These are phyloP conservation scores for Fusarium redolens DNA, from an alignment of 2,329 filamentous ascomycete genomes.

Conservation along the genomic window DNA sequence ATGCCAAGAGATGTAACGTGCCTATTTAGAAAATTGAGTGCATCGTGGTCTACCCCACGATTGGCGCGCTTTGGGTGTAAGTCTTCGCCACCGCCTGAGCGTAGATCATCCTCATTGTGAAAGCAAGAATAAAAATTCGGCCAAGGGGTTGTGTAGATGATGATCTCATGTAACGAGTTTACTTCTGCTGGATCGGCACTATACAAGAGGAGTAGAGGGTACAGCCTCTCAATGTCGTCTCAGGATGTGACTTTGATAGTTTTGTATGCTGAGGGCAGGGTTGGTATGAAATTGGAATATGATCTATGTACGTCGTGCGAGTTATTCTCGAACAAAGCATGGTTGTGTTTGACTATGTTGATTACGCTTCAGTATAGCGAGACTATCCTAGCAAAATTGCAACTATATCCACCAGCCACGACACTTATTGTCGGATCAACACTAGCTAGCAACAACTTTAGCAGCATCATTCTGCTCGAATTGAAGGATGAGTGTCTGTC, in stretches of 20 bases:
- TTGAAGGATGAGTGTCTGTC: not conserved
- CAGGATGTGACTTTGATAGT: not conserved
- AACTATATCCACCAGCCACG: not conserved
- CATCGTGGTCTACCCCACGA: not conserved
- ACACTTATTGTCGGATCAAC: not conserved
- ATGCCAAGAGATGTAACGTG: constrained; percentile 6
- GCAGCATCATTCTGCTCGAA: not conserved
- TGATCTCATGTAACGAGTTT: not conserved
- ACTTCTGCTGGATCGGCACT: not conserved
- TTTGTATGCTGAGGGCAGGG: not conserved
- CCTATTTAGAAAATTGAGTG: not conserved
- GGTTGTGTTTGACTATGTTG: not conserved
- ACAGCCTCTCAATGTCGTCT: not conserved
- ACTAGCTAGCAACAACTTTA: not conserved
- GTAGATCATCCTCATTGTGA: not conserved
- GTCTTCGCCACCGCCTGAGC: constrained; percentile 3
- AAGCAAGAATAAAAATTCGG: not conserved
- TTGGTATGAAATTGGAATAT: not conserved
- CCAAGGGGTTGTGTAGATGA: not conserved
- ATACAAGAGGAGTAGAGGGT: constrained; percentile 2
- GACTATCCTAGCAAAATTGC: not conserved
- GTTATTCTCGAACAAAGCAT: constrained; percentile 3
- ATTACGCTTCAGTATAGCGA: not conserved
- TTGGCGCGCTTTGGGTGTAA: constrained; percentile 8
- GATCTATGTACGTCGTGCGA: not conserved